Evolutionary conservation across 345 rosid species (phyloP).

Genomic region (Lepidium didymum): DNA sequence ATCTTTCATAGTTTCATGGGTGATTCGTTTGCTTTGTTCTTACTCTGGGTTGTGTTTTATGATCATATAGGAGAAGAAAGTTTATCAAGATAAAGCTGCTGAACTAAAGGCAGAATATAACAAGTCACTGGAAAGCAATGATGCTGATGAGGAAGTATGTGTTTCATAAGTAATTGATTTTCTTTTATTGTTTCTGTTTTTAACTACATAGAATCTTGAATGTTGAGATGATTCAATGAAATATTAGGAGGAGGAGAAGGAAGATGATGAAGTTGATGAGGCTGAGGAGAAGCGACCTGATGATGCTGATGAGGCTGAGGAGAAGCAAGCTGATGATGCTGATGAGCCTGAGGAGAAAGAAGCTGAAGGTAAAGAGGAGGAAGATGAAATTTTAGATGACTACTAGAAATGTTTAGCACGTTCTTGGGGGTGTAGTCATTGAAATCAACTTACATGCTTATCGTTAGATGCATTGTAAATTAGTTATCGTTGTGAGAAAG

Average conservation of each 20-base stretch:
- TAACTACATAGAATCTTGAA: not conserved
- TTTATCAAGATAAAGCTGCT: constrained; percentile 60
- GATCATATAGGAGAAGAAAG: constrained; percentile 59
- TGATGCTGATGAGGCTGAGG: constrained; percentile 26
- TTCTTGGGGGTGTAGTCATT: not conserved
- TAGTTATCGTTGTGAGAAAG: not conserved
- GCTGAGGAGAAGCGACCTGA: constrained; percentile 18
- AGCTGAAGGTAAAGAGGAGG: constrained; percentile 30
- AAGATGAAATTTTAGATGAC: constrained; percentile 38
- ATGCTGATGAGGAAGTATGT: constrained; percentile 38
- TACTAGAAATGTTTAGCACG: constrained; percentile 6
- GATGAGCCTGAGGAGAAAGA: constrained; percentile 19
- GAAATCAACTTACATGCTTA: not conserved
- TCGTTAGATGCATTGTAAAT: constrained; percentile 11
- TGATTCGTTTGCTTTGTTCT: not conserved
- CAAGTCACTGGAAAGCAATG: constrained; percentile 38
- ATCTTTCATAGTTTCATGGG: not conserved
- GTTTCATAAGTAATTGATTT: not conserved
- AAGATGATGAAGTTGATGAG: constrained; percentile 11
- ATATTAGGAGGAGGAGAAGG: constrained; percentile 33
- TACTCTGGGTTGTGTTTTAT: not conserved
- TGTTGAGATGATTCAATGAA: not conserved
- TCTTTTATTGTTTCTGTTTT: not conserved
- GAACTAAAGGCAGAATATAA: constrained; percentile 58
- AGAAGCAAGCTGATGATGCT: constrained; percentile 23